Evolutionary conservation across 2,329 filamentous ascomycete genomes (phyloP).

Genomic region (Plenodomus biglobosus): DNA sequence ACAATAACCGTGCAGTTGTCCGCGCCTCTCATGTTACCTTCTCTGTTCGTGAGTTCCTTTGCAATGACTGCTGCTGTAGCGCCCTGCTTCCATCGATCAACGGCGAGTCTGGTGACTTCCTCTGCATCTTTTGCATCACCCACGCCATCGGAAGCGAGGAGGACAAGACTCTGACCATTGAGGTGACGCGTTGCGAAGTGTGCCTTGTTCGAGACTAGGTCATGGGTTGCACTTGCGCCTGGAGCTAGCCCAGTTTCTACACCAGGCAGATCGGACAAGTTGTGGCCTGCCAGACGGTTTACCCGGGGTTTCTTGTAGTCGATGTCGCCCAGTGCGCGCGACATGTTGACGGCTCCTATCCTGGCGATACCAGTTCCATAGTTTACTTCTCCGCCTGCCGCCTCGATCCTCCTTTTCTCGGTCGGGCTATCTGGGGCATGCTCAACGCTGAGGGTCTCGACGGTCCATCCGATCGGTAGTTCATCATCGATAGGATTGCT

Average conservation of each 20-base stretch:
- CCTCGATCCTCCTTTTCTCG: constrained; percentile 25
- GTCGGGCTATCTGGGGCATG: constrained; percentile 21
- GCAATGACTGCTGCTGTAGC: constrained; percentile 20
- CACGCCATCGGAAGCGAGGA: constrained; percentile 27
- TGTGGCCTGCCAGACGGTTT: constrained; percentile 27
- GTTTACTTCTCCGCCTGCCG: constrained; percentile 26
- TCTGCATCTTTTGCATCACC: constrained; percentile 21
- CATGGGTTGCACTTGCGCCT: constrained; percentile 19
- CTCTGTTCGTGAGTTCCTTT: constrained; percentile 15
- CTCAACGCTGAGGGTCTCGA: constrained; percentile 20
- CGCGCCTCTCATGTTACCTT: constrained; percentile 15
- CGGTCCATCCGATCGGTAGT: constrained; percentile 18
- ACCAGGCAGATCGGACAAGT: constrained; percentile 25
- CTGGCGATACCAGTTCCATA: constrained; percentile 23
- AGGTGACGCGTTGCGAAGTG: constrained; percentile 21
- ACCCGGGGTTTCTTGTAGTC: constrained; percentile 28
- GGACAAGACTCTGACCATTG: constrained; percentile 19
- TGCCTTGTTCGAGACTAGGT: constrained; percentile 28
- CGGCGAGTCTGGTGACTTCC: constrained; percentile 18
- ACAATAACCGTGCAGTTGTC: constrained; percentile 29
- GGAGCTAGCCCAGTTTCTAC: constrained; percentile 28
- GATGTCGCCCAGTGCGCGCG: constrained; percentile 25
- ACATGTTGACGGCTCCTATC: constrained; percentile 31
- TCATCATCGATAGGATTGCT: constrained; percentile 6
- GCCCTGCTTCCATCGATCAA: constrained; percentile 17